Base-by-base conservation (phyloP, 2,329 filamentous ascomycete species). In the Tolypocladium nubicola region DNA sequence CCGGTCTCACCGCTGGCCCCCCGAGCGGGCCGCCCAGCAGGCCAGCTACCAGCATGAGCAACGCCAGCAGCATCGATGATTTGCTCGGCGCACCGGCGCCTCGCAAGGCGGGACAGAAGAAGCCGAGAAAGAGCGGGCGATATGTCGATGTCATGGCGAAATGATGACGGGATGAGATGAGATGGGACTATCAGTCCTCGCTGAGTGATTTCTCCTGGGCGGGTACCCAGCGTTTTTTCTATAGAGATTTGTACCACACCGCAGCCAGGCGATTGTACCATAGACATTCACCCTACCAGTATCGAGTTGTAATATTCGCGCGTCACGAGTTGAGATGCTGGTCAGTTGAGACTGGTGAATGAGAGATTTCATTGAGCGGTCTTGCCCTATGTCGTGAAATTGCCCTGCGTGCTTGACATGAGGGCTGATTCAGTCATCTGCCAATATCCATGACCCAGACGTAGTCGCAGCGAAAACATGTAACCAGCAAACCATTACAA, bases 61-160 rank as follows among this genome's bases (percentile, higher is more conserved):
- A 90, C 67, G 90, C 90, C n/a, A 95, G 87, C 71, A 94, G 88
- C 65, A 95, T 99, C 67, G 94, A 99, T 66, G 94, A 99, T 70
- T 76, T 99, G 61, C 76, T 99, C 26, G 89, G 89, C 6, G 85
- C 88, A 5, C 83, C 88, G 4, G 82, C 79, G 37, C 82, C 88
- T 21, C 82, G 89, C 61, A 92, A 88, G 65, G 76, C 79, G 6
- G 79, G 79, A 0, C 75, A 67, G 62, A 88, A 84, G 70, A 90
- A 88, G 71, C 78, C 82, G 66, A 90, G 90, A 77, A 96, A 91
- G 78, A 85, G 87, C 26, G 87, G 90, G 37, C 79, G 92, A 35
- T 99, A 99, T 77, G 86, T 99, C 37, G 94, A 99, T 79, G 90
- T 99, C 59, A 97, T 97, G 91, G 88, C 88, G 11, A 86, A 89